A percentile compares a stretch with the other conserved stretches of the same genome.
Conservation (phyloP, 352 stramenopile species). For the Salisapilia sapeloensis region DNA sequence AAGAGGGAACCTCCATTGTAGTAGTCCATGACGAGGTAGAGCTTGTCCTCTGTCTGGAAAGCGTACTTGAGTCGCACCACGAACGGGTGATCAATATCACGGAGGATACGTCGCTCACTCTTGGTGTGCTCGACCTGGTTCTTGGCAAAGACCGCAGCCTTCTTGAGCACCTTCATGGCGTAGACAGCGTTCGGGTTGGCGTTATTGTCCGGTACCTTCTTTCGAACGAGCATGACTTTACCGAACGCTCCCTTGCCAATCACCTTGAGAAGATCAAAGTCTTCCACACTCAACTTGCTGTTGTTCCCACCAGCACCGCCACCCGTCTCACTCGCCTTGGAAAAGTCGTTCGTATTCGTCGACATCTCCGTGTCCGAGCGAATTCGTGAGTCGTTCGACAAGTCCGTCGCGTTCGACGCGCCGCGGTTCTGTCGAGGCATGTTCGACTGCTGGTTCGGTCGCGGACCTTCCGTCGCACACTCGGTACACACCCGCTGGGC, state of each 20-base stretch:
- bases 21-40: slow-evolving; percentile 89
- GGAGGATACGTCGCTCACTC: slow-evolving; percentile 80
- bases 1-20: slow-evolving; percentile 86
- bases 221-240: slow-evolving; percentile 92
- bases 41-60: slow-evolving; percentile 87
- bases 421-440: slow-evolving; percentile 44
- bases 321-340: slow-evolving; percentile 16
- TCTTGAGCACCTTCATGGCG: slow-evolving; percentile 90
- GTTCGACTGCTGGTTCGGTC: slow-evolving; percentile 19
- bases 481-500: slow-evolving; percentile 78
- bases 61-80: slow-evolving; percentile 86
- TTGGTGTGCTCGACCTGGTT: slow-evolving; percentile 89
- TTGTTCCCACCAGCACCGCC: slow-evolving; percentile 15
- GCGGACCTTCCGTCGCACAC: slow-evolving; percentile 70
- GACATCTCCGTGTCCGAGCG: slow-evolving; percentile 71
- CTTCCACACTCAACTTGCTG: slow-evolving; percentile 73
- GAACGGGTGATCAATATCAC: slow-evolving; percentile 86
- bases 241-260: slow-evolving; percentile 92
- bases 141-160: slow-evolving; percentile 82
- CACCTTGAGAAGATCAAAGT: slow-evolving; percentile 92
- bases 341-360: slow-evolving; percentile 20
- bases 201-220: slow-evolving; percentile 65
- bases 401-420: slow-evolving; percentile 17
- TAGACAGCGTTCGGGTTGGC: slow-evolving; percentile 72
- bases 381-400: slow-evolving; percentile 10